Conservation (phyloP, 441 rosid genomes). For the Populus hybrid region DNA sequence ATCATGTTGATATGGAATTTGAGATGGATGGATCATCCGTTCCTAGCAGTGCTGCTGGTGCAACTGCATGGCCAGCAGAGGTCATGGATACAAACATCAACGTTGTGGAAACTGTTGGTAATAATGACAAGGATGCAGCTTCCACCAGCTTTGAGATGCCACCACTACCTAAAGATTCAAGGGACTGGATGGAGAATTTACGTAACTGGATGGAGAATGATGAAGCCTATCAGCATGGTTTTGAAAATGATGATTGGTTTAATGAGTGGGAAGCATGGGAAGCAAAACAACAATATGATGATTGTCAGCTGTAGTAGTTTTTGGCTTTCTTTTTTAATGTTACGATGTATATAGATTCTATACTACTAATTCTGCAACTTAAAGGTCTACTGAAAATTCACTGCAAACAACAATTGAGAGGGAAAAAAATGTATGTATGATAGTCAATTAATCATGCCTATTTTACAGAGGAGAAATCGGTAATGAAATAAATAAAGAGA, state of each 20-base stretch:
- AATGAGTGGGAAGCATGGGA: not conserved
- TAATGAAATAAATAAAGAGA: too few relatives aligned
- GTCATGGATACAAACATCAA: not conserved
- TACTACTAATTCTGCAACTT: not conserved
- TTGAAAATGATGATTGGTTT: not conserved
- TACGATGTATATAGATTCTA: too few relatives aligned
- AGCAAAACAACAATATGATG: not conserved
- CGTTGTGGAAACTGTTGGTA: not conserved
- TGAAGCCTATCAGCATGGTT: not conserved
- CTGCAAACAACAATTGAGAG: not conserved
- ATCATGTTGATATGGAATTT: not conserved
- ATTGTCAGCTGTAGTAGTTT: not conserved
- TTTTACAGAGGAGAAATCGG: not conserved
- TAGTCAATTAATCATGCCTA: not conserved
- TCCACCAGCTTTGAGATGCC: not conserved
- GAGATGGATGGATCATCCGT: not conserved
- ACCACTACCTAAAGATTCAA: not conserved
- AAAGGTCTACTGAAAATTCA: not conserved
- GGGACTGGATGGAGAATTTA: not conserved
- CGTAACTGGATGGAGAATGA: not conserved
- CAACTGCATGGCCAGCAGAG: not conserved
- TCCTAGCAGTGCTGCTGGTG: not conserved
- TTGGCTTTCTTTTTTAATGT: not conserved
- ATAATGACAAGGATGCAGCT: not conserved
- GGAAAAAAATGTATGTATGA: not conserved